phyloP scores from a whole-genome alignment of 768 basidiomycete species.

The Tremella mesenterica region DNA sequence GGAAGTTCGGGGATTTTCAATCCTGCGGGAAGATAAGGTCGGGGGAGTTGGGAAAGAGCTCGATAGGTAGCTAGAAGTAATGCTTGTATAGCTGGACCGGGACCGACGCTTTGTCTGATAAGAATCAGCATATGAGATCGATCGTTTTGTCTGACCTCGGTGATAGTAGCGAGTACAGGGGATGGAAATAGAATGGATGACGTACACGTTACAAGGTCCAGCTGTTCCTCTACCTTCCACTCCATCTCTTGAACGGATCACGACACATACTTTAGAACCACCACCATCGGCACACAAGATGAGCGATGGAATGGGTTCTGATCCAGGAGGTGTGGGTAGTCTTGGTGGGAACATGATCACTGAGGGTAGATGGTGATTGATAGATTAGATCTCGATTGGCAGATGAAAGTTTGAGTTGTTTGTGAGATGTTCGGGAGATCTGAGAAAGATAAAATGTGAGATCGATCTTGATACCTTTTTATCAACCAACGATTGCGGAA shows the following conservation, averaged over 20 bases:
- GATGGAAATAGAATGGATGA: neutral
- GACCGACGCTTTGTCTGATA: constrained; percentile 13
- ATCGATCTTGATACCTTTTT: no score
- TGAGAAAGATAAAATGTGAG: no score
- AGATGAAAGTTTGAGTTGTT: no score
- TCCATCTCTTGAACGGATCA: constrained; percentile 19
- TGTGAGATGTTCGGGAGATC: no score
- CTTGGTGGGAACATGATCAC: neutral
- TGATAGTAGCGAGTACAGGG: no score
- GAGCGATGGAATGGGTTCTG: constrained; percentile 7
- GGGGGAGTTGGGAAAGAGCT: constrained; percentile 27
- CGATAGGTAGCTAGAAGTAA: constrained; percentile 30
- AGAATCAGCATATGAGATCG: neutral
- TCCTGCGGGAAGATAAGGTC: constrained; percentile 11
- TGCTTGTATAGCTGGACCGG: constrained; percentile 14
- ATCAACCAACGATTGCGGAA: no score
- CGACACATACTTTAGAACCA: constrained; percentile 35
- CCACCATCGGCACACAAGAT: constrained; percentile 41
- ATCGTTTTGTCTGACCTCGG: no score
- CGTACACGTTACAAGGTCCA: constrained; percentile 42
- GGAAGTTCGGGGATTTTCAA: neutral
- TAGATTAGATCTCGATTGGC: no score
- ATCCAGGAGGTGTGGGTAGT: constrained; percentile 4
- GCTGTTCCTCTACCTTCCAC: constrained; percentile 21
- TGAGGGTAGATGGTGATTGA: neutral